Evolutionary conservation across 306 rosid species (phyloP), one percentile per base, ranked within the genome.

Genomic region (Quercus agrifolia): DNA sequence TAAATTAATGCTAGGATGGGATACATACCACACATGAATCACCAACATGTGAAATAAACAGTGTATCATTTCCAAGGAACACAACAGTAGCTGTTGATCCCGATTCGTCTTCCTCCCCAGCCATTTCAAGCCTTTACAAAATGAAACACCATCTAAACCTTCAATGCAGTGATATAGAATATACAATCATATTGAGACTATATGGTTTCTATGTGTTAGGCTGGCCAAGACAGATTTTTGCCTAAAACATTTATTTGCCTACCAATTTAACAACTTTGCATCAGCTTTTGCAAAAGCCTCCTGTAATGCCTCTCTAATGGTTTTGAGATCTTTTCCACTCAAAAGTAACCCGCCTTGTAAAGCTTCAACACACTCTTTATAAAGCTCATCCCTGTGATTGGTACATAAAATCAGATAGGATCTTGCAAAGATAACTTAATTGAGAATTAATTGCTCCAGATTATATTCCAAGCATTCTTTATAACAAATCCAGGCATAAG

Each of bases 1-100:
- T 59, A 52, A 63, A 55, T 73, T 44, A 75, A 78, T 76, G 62
- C 13, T 27, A 61, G 56, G n/a, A 49, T 30, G 44, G 56, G 56
- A 77, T 41, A 70, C 93, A 56, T 88, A 96, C 99, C 92, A 81
- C 97, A 71, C 91, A 89, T 17, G 99, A 96, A 77, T 96, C 98
- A 9, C 99, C 99, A 68, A 90, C 67, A 74, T 96, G 99, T 25
- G 99, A 91, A 88, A 96, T 77, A 75, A 91, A 88, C 77, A 96
- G 77, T 78, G 51, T 78, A 73, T 93, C 88, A 5, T 84, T 89
- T 75, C 93, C 94, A 17, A 89, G 30, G 75, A 96, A 81, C 75
- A 93, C 44, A 25, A 85, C 85, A 75, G 99, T 96, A 56, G 98
- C 99, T 1, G 99, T 96, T 72, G 97, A 82, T 61, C 99, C 98